Base-by-base conservation (phyloP, 371 early-diverging fungal species). In the Thermomucor indicae-seudaticae region DNA sequence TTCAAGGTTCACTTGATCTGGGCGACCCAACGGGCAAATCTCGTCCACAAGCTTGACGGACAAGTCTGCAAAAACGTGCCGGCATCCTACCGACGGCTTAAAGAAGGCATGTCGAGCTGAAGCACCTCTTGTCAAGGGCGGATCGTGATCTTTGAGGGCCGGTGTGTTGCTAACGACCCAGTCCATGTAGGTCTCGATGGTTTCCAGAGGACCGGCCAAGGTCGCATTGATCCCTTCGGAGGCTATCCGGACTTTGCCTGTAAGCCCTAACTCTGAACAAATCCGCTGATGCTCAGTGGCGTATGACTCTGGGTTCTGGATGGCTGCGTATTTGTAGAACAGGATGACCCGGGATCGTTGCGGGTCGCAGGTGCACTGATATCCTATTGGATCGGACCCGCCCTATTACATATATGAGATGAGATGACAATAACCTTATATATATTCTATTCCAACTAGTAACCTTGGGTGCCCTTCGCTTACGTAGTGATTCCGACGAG, bases 211-310 rank as follows among this genome's bases (percentile, higher is more conserved):
- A 7, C 88, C 88, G 6, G 84, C 83, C 40, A 85, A 50, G 0
- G 88, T 88, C 10, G 74, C 76, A 60, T 88, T 88, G 57, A 84
- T 65, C 6, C 88, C 88, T 49, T 88, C 88, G 0, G 32, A 39
- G 0, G 80, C 75, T 17, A 88, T 57, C 16, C 83, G 79, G 25
- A 88, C 69, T 53, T 88, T 88, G 6, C 88, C 88, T 16, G 69
- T 70, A 39, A 87, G 64, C 6, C 51, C 57, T 11, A 70, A 52
- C 6, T 60, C 53, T 28, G 14, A 47, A 20, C 69, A 61, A 34
- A 69, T 53, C 3, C 54, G 12, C 19, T 74, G 66, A 47, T 82
- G 79, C 7, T 65, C 50, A 3, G 62, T 44, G 4, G 80, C 79
- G 39, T 80, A 67, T 2, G 51, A 46, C 4, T 57, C 23, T 6